Percentiles rank a stretch among this genome's conserved stretches.
These are phyloP conservation scores for Funneliformis geosporum DNA, from an alignment of 192 early-diverging fungal species.

Conservation along the genomic window DNA sequence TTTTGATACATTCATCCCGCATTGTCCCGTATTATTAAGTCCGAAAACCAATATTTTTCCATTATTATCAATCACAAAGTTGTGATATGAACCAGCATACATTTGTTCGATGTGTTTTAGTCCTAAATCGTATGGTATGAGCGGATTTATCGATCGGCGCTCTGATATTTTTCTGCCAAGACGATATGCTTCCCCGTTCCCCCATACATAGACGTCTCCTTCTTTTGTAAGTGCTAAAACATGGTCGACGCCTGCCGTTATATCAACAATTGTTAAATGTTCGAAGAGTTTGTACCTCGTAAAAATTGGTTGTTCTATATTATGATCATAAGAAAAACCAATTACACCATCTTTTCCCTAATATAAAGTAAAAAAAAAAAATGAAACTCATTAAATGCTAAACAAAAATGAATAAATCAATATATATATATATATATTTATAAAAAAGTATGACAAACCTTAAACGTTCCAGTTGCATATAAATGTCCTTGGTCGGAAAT, in stretches of 20 bases:
- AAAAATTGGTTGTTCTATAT: slow-evolving; percentile 61
- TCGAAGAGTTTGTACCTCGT: slow-evolving; percentile 58
- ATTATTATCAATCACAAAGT: slow-evolving; percentile 72
- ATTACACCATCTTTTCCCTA: slow-evolving; percentile 1
- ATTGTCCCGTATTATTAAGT: slow-evolving; percentile 89
- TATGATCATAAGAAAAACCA: slow-evolving; percentile 56
- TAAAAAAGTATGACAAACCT: slow-evolving; percentile 42
- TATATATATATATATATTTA: not conserved
- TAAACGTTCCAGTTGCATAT: slow-evolving; percentile 88
- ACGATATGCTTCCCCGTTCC: slow-evolving; percentile 86
- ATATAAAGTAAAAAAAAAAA: no score
- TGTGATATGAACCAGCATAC: slow-evolving; percentile 82
- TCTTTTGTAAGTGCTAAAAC: slow-evolving; percentile 70
- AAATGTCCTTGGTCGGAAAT: slow-evolving; percentile 75
- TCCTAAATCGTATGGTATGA: slow-evolving; percentile 56
- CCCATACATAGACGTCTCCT: slow-evolving; percentile 87
- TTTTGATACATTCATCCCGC: slow-evolving; percentile 51
- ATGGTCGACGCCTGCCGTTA: slow-evolving; percentile 86
- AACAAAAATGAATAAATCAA: not conserved
- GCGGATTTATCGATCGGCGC: slow-evolving; percentile 68
- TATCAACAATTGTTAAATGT: slow-evolving; percentile 65
- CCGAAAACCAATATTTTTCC: slow-evolving; percentile 80
- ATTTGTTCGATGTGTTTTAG: slow-evolving; percentile 59
- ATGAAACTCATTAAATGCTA: not conserved
- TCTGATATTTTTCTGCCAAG: slow-evolving; percentile 80